Percentiles rank a stretch among this genome's conserved stretches.
Conservation (phyloP, 768 basidiomycete species). For the Sistotremastrum suecicum region DNA sequence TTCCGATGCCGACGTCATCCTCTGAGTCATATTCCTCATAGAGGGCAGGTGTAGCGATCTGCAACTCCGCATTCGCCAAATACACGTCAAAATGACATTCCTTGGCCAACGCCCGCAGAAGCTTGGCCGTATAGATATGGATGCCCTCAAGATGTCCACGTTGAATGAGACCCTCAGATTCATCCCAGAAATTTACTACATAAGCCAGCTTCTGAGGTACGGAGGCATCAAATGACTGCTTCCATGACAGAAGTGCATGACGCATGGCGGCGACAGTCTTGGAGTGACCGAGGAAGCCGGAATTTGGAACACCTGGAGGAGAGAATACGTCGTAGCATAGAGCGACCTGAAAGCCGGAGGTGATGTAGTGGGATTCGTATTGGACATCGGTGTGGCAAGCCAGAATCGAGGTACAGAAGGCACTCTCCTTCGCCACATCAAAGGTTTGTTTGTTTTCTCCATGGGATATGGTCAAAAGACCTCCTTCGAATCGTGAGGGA, state of each 20-base stretch:
- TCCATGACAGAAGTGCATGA: conserved; percentile 24
- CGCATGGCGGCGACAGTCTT: conserved; percentile 13
- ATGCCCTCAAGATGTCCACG: conserved; percentile 20
- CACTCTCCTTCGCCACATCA: conserved; percentile 20
- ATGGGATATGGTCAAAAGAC: conserved; percentile 30
- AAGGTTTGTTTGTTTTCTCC: conserved; percentile 18
- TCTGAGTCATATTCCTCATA: too few relatives aligned
- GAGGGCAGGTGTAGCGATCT: conserved; percentile 8
- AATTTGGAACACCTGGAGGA: conserved; percentile 9
- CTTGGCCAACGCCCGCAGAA: conserved; percentile 19
- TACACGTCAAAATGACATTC: conserved; percentile 21
- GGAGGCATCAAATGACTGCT: neutral
- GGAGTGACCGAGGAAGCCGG: conserved; percentile 9
- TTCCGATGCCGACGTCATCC: too few relatives aligned
- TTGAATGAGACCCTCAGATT: conserved; percentile 10
- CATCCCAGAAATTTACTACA: conserved; percentile 16
- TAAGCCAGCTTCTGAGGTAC: conserved; percentile 15
- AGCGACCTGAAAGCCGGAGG: conserved; percentile 34
- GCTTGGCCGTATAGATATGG: conserved; percentile 21
- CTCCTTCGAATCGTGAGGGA: conserved; percentile 32
- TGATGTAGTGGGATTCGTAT: conserved; percentile 35
- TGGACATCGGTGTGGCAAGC: conserved; percentile 41
- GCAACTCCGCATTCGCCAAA: conserved; percentile 22
- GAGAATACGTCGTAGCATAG: conserved; percentile 34
- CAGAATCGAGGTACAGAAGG: conserved; percentile 21